Evolutionary conservation across 139 green algal species (phyloP).

Genomic region (Chlamydomonas sp.): DNA sequence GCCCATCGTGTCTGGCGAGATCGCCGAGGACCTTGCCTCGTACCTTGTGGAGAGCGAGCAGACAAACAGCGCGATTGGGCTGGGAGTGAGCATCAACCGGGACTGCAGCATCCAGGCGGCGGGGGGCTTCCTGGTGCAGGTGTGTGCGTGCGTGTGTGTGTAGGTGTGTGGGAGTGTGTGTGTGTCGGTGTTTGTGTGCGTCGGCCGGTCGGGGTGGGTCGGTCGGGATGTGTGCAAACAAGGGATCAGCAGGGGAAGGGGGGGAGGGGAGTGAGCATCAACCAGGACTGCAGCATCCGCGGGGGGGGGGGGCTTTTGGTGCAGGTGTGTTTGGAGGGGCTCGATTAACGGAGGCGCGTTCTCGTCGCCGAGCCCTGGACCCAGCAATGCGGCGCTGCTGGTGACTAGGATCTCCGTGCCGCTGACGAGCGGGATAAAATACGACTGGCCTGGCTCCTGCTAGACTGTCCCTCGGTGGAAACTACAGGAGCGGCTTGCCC

Average conservation of each 20-base stretch:
- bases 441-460: too few species aligned
- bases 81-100: constrained; percentile 71
- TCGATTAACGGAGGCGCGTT: too few species aligned
- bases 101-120: constrained; percentile 54
- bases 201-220: not conserved
- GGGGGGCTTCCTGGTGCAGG: constrained; percentile 80
- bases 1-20: constrained; percentile 56
- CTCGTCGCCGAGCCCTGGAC: too few species aligned
- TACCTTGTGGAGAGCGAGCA: constrained; percentile 74
- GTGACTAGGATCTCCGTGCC: too few species aligned
- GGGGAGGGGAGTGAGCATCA: too few species aligned
- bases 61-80: constrained; percentile 70
- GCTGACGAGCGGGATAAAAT: too few species aligned
- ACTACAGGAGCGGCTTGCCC: too few species aligned
- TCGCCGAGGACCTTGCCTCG: constrained; percentile 82
- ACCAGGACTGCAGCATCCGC: too few species aligned
- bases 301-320: not conserved
- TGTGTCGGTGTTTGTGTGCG: not conserved
- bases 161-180: not conserved
- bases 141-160: constrained; percentile 18
- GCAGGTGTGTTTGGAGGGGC: constrained; percentile 1
- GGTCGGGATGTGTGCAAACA: not conserved
- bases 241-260: too few species aligned
- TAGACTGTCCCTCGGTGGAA: too few species aligned
- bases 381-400: too few species aligned